phyloP scores from a whole-genome alignment of 148 eudicot genomes.

The Salicornia ramosissima region DNA sequence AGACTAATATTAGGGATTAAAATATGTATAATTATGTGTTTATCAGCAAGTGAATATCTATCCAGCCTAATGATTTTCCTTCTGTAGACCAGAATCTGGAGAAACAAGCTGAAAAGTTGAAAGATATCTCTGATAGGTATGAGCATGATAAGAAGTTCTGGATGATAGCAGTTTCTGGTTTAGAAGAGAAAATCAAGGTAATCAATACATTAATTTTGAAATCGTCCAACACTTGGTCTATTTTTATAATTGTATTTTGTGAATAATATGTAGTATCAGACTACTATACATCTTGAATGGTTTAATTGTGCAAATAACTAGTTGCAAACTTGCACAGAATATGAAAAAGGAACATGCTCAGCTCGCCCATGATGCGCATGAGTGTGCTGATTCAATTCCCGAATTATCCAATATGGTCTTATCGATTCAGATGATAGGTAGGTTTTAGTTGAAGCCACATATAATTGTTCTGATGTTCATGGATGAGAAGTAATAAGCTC shows the following conservation, averaged over 20 bases:
- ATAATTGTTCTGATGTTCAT: neutral
- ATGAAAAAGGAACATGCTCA: constrained; percentile 70
- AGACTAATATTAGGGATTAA: too few relatives aligned
- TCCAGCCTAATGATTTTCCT: neutral
- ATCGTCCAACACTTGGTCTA: too few relatives aligned
- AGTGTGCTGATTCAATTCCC: constrained; percentile 76
- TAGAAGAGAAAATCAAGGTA: constrained; percentile 72
- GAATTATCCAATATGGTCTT: constrained; percentile 75
- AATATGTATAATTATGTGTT: too few relatives aligned
- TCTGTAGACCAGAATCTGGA: constrained; percentile 62
- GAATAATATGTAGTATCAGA: neutral
- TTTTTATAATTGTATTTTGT: too few relatives aligned
- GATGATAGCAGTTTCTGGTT: constrained; percentile 46
- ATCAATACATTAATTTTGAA: neutral
- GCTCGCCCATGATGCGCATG: constrained; percentile 79
- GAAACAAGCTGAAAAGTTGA: constrained; percentile 62
- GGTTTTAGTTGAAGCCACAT: constrained; percentile 21
- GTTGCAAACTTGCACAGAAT: constrained; percentile 35
- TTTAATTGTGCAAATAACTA: neutral
- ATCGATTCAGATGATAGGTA: constrained; percentile 86
- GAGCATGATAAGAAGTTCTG: constrained; percentile 70
- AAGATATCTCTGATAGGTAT: constrained; percentile 53
- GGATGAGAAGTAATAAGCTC: neutral
- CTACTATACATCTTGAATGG: constrained; percentile 1
- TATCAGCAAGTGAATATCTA: too few relatives aligned